Base-by-base conservation (phyloP, 1,139 yeast genomes). In the Scheffersomyces insectosa region DNA sequence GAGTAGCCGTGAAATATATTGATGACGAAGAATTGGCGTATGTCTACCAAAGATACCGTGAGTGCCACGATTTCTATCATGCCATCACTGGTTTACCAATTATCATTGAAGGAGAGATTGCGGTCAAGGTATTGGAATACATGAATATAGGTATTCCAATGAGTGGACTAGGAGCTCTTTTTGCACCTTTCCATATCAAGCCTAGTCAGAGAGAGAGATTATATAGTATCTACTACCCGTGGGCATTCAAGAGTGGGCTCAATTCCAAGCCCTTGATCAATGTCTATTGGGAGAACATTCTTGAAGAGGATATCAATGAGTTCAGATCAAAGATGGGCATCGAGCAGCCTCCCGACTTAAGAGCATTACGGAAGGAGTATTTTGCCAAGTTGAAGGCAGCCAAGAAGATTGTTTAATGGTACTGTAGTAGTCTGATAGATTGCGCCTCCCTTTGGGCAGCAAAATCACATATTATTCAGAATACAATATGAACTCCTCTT, bases 61-160 rank as follows among this genome's bases (percentile, higher is more conserved):
- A 93, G 60, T 91, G 97, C 60, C 99, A 93, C 57, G 99, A 93
- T 62, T 93, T 93, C 57, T 93, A 90, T 60, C 99, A 93, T 62
- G 89, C 98, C 2, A 75, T 93, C 33, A 86, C 96, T 0, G 95
- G 96, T 7, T 74, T 89, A 41, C 98, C 98, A 0, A 88, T 91
- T 36, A 85, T 88, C 34, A 82, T 95, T 53, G 99, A 93, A 59
- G 99, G 99, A 13, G 99, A 93, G 60, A 86, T 93, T 40, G 89
- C 97, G 0, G 87, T 93, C 23, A 93, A 93, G 65, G 87, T 91
- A 25, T 82, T 95, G 54, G 99, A 93, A 65, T 95, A 83, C 59
- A 86, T 93, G 63, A 93, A 93, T 62, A 79, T 93, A 47, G 96
- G 97, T 2, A 80, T 95, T 38, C 98, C 98, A 14, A 91, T 95